These are phyloP conservation scores for Clonostachys chloroleuca DNA, from an alignment of 2,329 filamentous ascomycete species.

Conservation along the genomic window DNA sequence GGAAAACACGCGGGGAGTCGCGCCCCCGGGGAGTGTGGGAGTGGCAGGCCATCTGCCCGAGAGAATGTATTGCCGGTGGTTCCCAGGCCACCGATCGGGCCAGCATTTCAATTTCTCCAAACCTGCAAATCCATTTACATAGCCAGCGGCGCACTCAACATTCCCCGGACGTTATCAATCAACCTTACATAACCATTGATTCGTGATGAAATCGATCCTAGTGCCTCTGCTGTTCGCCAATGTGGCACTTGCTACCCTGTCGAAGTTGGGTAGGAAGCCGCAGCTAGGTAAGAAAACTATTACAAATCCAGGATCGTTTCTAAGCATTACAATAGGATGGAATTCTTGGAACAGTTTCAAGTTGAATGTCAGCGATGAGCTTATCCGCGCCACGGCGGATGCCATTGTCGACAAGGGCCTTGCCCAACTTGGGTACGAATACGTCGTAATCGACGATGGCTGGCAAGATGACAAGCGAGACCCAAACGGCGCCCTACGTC, in stretches of 20 bases:
- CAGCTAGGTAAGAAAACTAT: not conserved
- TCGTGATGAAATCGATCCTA: not conserved
- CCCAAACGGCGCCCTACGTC: not conserved
- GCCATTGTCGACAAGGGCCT: conserved; percentile 43
- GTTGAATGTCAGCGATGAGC: conserved; percentile 43
- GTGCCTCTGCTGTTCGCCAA: not conserved
- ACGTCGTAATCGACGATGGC: conserved; percentile 61
- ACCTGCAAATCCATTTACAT: not conserved
- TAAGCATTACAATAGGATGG: conserved; percentile 31
- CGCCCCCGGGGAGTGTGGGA: not conserved
- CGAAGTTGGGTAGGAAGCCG: not conserved
- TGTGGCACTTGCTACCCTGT: not conserved
- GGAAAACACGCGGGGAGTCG: not conserved
- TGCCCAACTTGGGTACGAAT: conserved; percentile 49
- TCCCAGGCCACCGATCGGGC: not conserved
- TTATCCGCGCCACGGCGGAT: conserved; percentile 40
- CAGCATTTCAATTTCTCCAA: not conserved
- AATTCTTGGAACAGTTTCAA: conserved; percentile 50
- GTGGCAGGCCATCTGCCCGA: not conserved
- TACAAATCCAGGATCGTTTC: not conserved
- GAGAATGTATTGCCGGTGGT: not conserved
- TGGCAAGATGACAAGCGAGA: conserved; percentile 45
- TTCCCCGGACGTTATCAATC: not conserved
- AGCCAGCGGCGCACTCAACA: not conserved
- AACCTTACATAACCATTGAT: not conserved